Evolutionary conservation across 306 rosid genomes (phyloP).

Genomic region (Trifolium repens): DNA sequence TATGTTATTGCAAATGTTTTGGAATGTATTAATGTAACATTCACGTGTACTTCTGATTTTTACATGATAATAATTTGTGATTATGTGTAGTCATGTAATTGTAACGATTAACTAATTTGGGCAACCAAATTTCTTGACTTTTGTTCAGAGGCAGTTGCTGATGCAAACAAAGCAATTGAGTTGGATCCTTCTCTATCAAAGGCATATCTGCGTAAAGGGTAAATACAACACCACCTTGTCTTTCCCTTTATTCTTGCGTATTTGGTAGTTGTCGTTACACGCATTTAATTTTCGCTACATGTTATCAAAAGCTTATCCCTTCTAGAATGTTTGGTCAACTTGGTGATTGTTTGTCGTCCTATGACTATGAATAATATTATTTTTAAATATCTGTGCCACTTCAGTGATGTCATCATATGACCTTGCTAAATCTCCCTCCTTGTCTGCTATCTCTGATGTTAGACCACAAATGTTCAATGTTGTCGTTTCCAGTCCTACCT

Average conservation of each 20-base stretch:
- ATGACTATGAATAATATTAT: too few relatives aligned
- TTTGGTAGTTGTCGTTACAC: not conserved
- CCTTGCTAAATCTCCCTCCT: too few relatives aligned
- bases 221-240: constrained; percentile 20
- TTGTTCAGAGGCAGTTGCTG: constrained; percentile 79
- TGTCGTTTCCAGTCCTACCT: too few relatives aligned
- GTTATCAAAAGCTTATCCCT: not conserved
- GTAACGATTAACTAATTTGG: constrained; percentile 26
- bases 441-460: too few relatives aligned
- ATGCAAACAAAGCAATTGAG: constrained; percentile 85
- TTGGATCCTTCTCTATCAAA: constrained; percentile 62
- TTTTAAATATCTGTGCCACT: too few relatives aligned
- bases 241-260: not conserved
- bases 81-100: not conserved
- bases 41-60: not conserved
- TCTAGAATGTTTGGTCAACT: not conserved
- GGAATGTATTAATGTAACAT: too few relatives aligned
- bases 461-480: too few relatives aligned
- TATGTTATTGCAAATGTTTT: not conserved
- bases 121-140: constrained; percentile 17
- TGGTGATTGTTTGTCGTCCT: too few relatives aligned
- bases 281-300: not conserved
- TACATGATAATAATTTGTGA: not conserved
- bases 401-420: too few relatives aligned
- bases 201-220: constrained; percentile 93